Conservation (phyloP, 495 filamentous ascomycete genomes). For the Daldinia childiae region DNA sequence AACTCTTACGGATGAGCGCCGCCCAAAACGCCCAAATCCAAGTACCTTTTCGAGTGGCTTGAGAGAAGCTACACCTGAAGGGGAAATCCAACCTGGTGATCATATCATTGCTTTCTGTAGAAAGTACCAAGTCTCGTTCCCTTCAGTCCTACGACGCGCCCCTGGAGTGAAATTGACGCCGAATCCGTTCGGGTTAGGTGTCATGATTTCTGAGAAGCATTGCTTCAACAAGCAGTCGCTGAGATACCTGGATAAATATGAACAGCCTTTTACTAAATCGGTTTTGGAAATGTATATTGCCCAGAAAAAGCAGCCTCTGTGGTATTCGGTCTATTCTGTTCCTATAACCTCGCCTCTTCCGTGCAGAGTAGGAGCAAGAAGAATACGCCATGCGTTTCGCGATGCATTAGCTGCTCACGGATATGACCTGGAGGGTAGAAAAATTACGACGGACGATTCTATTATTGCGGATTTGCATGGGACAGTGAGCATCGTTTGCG, state of each 20-base stretch:
- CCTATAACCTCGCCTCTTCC: slow-evolving; percentile 59
- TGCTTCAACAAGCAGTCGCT: slow-evolving; percentile 35
- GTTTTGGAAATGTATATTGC: slow-evolving; percentile 44
- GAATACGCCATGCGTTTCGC: slow-evolving; percentile 62
- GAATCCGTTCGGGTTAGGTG: slow-evolving; percentile 17
- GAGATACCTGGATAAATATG: slow-evolving; percentile 45
- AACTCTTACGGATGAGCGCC: neutral
- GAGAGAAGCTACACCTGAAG: neutral
- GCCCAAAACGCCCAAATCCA: neutral
- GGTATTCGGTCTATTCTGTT: slow-evolving; percentile 52
- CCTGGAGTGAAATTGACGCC: neutral
- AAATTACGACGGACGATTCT: slow-evolving; percentile 18
- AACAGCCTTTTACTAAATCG: slow-evolving; percentile 49
- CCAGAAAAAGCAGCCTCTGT: slow-evolving; percentile 54
- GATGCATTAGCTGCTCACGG: slow-evolving; percentile 65
- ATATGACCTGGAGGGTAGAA: slow-evolving; percentile 63
- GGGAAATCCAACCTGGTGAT: slow-evolving; percentile 21
- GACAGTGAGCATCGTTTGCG: slow-evolving; percentile 37
- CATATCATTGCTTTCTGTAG: slow-evolving; percentile 22
- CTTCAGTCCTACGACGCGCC: neutral
- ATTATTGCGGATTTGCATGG: slow-evolving; percentile 40
- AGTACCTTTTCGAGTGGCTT: neutral
- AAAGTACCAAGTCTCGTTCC: slow-evolving; percentile 27
- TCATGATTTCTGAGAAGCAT: slow-evolving; percentile 30
- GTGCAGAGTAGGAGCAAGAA: slow-evolving; percentile 60